phyloP scores from a whole-genome alignment of 106 monocot genomes.

The Dactylorhiza incarnata region DNA sequence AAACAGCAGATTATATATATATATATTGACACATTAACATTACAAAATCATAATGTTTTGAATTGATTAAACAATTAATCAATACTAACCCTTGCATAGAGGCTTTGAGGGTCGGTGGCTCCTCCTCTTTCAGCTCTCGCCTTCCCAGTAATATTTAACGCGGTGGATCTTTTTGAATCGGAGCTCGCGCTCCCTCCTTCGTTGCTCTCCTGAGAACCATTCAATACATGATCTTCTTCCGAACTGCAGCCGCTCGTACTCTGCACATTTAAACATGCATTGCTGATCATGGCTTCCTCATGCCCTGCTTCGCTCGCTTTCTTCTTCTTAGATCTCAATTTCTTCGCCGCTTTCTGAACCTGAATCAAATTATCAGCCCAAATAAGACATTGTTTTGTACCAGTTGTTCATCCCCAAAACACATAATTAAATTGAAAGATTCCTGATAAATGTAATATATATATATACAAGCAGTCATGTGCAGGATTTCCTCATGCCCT shows the following conservation, averaged over 20 bases:
- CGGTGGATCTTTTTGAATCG: conserved; percentile 7
- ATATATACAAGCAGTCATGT: too few relatives aligned
- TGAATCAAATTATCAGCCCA: neutral
- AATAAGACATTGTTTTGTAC: neutral
- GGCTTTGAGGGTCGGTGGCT: conserved; percentile 44
- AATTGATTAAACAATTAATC: neutral
- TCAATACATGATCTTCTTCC: conserved; percentile 24
- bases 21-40: neutral
- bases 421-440: too few relatives aligned
- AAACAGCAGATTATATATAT: neutral
- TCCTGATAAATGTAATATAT: too few relatives aligned
- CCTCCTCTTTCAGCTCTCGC: conserved; percentile 26
- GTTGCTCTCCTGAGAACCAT: conserved; percentile 22
- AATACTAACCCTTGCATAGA: conserved; percentile 66
- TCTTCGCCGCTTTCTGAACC: conserved; percentile 5
- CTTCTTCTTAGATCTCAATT: conserved; percentile 15
- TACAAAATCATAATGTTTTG: neutral
- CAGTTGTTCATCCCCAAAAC: too few relatives aligned
- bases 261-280: neutral
- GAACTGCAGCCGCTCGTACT: conserved; percentile 32
- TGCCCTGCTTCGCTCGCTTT: conserved; percentile 8
- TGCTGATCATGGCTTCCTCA: conserved; percentile 9
- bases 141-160: conserved; percentile 17
- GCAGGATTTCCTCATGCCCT: too few relatives aligned
- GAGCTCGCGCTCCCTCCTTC: conserved; percentile 1